Evolutionary conservation across 345 rosid genomes (phyloP).

Genomic region (Rhizophora apiculata): DNA sequence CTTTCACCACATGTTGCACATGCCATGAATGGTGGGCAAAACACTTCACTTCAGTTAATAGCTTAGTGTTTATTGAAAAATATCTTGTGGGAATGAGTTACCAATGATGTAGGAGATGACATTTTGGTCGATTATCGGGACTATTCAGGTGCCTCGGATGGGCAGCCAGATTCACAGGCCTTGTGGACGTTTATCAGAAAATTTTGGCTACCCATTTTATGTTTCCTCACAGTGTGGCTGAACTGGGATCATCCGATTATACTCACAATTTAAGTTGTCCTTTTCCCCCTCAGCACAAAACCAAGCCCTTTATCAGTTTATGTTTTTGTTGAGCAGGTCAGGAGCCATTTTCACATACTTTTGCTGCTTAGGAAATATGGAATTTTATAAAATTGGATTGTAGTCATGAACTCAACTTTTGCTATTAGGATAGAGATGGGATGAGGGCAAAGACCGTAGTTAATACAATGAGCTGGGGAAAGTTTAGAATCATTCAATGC

Average conservation of each 20-base stretch:
- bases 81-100: not conserved
- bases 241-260: constrained; percentile 38
- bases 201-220: constrained; percentile 43
- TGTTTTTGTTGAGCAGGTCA: constrained; percentile 45
- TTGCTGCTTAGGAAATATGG: not conserved
- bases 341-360: constrained; percentile 8
- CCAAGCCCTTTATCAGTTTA: constrained; percentile 53
- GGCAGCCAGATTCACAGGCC: constrained; percentile 22
- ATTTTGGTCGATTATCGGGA: constrained; percentile 29
- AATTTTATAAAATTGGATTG: too few species aligned
- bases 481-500: too few species aligned
- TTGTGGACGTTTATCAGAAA: constrained; percentile 34
- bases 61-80: not conserved
- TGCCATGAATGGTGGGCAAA: constrained; percentile 38
- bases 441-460: too few species aligned
- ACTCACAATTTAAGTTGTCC: constrained; percentile 25
- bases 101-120: constrained; percentile 29
- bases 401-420: too few species aligned
- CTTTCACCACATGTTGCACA: constrained; percentile 15
- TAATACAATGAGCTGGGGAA: too few species aligned
- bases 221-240: constrained; percentile 35
- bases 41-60: not conserved
- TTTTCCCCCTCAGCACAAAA: constrained; percentile 44
- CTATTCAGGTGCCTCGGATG: constrained; percentile 14
- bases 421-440: too few species aligned